A percentile compares a stretch with the other conserved stretches of the same genome.
These are phyloP conservation scores for Myxozyma neotropica DNA, from an alignment of 805 yeast species.

Conservation along the genomic window DNA sequence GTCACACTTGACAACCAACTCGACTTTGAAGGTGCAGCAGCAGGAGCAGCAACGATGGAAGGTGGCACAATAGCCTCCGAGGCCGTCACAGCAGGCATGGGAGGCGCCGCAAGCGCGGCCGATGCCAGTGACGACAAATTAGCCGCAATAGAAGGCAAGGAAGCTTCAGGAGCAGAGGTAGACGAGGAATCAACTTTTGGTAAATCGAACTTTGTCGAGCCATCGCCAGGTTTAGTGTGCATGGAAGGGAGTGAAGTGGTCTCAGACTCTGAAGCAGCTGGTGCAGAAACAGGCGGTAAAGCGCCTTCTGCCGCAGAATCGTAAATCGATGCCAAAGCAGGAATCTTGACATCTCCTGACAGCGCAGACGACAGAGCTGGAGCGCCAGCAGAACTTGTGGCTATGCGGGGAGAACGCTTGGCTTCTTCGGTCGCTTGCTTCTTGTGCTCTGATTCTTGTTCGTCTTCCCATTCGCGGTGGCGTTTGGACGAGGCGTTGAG, in stretches of 20 bases:
- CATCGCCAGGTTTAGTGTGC: constrained; percentile 5
- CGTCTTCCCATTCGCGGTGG: constrained; percentile 33
- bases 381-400: constrained; percentile 9
- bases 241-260: constrained; percentile 9
- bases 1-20: constrained; percentile 28
- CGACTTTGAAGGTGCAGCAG: constrained; percentile 13
- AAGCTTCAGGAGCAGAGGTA: background rate
- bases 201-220: constrained; percentile 1
- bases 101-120: constrained; percentile 10
- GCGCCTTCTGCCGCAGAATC: constrained; percentile 8
- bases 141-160: constrained; percentile 18
- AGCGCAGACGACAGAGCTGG: constrained; percentile 7
- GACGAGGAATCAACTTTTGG: constrained; percentile 5
- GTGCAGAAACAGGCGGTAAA: constrained; percentile 6
- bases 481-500: constrained; percentile 22
- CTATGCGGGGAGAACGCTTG: constrained; percentile 7
- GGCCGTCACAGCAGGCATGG: constrained; percentile 1
- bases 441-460: constrained; percentile 19
- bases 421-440: constrained; percentile 30
- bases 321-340: constrained; percentile 27
- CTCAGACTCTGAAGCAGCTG: constrained; percentile 1
- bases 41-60: background rate
- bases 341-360: background rate
- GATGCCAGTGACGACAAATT: constrained; percentile 8
- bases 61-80: constrained; percentile 2